Base-by-base conservation (phyloP, 2,329 filamentous ascomycete species). In the Dactylellina parvicollis region DNA sequence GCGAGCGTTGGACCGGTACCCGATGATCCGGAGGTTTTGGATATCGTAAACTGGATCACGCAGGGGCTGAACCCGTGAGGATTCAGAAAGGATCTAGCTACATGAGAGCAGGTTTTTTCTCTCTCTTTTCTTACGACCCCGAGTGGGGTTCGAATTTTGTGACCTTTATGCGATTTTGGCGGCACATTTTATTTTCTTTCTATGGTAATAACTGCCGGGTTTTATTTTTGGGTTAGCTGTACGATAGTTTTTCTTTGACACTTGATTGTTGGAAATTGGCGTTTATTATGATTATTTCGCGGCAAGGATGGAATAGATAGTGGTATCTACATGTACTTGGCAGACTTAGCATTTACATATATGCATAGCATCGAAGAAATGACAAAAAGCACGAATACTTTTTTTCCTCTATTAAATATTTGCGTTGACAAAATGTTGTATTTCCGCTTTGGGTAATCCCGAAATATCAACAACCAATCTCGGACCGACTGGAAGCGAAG, bases 21-120 rank as follows among this genome's bases (percentile, higher is more conserved):
- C 12, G 57, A 64, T 20, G 67, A 72, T 59, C 52, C 59, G 26
- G 44, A 59, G 16, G 52, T 36, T 14, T 12, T 59, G 38, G 52
- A 72, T 42, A 65, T 72, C 26, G 50, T 57, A 8, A 65, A 65
- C 16, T 72, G 61, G 36, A 54, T 72, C 32, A 49, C 57, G 24
- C 50, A 65, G 16, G 59, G 50, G 2, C 20, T 62, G 56, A 47
- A 36, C 32, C 4, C 34, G 32, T 50, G 44, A 50, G n/a, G n/a
- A n/a, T n/a, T n/a, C n/a, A n/a, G n/a, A n/a, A n/a, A n/a, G n/a
- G n/a, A n/a, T n/a, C n/a, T n/a, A n/a, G n/a, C n/a, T n/a, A n/a
- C n/a, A n/a, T n/a, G n/a, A n/a, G n/a, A n/a, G n/a, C n/a, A n/a
- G n/a, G n/a, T n/a, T n/a, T n/a, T n/a, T n/a, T n/a, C n/a, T n/a